Evolutionary conservation across 331 rosid genomes (phyloP), one percentile per base, ranked within the genome.

Genomic region (Phaseolus coccineus): DNA sequence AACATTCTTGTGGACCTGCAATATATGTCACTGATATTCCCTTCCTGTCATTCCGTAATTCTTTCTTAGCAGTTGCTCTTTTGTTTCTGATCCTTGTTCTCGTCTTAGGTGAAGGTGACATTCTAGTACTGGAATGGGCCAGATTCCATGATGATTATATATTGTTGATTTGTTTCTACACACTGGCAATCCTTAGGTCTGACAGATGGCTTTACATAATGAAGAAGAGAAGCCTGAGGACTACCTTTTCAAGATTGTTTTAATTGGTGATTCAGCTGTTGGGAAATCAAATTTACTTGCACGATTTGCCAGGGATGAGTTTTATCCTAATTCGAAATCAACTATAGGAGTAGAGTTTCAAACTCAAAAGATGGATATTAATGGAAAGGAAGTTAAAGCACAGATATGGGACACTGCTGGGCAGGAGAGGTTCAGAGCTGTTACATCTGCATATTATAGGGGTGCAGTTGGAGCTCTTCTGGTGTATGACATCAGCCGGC

Each of bases 341-440:
- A 93, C 98, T 14, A 93, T 93, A 85, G 98, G 98, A 79, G 98
- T 93, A 59, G 98, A 91, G 80, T 93, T 93, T 85, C 98, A 93
- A 85, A 93, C 98, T 62, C 97, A 93, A 73, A 93, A 90, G 87
- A 86, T 93, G 27, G 91, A 86, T 69, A 93, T 93, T 73, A 87
- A 93, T 70, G 98, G 97, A 65, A 93, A 90, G 88, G 98, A 93
- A 87, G 73, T 93, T 67, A 93, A 93, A 86, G 98, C 98, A 65
- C 98, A 93, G 86, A 93, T 93, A 76, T 93, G 98, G 98, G 98
- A 93, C 77, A 93, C 98, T 19, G 98, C 98, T 30, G 98, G 98
- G 82, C 98, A 93, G 83, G 98, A 93, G 84, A 82, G 89, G 66
- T 86, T 86, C 80, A 86, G 89, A 86, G 89, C 89, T 65, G 89